phyloP scores from a whole-genome alignment of 306 rosid genomes.

The Gastrolobium villosum region DNA sequence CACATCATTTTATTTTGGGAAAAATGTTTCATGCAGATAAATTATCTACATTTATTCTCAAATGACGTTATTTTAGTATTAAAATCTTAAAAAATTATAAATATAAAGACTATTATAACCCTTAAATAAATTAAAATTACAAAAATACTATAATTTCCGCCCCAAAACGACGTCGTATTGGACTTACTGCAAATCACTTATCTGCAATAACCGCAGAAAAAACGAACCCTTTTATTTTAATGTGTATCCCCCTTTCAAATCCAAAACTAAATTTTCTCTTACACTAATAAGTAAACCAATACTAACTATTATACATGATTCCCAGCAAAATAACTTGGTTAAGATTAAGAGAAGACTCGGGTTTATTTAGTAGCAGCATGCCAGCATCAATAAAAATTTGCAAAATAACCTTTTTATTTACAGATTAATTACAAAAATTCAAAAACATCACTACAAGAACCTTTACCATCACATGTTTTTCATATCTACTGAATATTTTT shows the following conservation, averaged over 20 bases:
- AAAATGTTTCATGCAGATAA: too few relatives aligned
- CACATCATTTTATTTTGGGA: neutral
- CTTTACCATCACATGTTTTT: neutral
- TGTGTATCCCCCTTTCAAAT: neutral
- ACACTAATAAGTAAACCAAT: neutral
- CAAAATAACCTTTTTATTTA: too few relatives aligned
- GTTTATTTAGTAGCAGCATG: neutral
- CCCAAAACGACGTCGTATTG: too few relatives aligned
- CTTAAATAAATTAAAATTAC: too few relatives aligned
- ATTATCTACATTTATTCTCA: too few relatives aligned
- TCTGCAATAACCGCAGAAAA: too few relatives aligned
- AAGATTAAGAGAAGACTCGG: neutral
- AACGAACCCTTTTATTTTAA: neutral
- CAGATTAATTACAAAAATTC: neutral
- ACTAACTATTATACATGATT: neutral
- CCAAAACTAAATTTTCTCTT: neutral
- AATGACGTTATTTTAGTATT: too few relatives aligned
- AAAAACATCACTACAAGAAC: neutral
- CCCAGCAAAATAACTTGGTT: neutral
- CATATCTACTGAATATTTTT: neutral
- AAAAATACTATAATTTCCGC: too few relatives aligned
- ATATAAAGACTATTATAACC: too few relatives aligned
- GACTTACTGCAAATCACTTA: too few relatives aligned
- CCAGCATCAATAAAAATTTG: too few relatives aligned
- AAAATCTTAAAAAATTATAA: too few relatives aligned